Evolutionary conservation across 164 flowering plant species (phyloP).

Genomic region (Taxillus chinensis): DNA sequence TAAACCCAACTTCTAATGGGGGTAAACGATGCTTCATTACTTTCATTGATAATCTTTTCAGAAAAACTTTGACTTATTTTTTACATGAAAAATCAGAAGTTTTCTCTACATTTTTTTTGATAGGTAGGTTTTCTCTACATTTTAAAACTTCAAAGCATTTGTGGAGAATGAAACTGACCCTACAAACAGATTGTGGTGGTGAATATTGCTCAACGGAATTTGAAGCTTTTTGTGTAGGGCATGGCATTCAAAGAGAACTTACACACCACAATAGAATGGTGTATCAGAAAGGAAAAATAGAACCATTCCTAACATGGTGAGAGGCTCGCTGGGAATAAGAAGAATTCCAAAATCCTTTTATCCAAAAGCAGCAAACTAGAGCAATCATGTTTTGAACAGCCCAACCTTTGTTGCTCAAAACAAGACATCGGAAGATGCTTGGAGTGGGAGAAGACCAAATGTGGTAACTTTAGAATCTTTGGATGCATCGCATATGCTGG

Average conservation of each 20-base stretch:
- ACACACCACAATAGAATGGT: conserved; percentile 13
- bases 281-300: conserved; percentile 9
- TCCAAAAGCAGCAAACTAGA: too few species aligned
- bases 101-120: conserved; percentile 7
- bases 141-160: conserved; percentile 5
- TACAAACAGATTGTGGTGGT: conserved; percentile 8
- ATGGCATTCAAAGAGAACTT: conserved; percentile 7
- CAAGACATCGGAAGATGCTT: neutral
- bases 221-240: neutral
- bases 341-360: too few species aligned
- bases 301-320: conserved; percentile 9
- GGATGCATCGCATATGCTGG: conserved; percentile 12
- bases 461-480: conserved; percentile 8
- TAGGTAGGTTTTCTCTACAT: conserved; percentile 7
- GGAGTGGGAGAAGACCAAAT: conserved; percentile 2
- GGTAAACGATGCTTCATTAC: conserved; percentile 9
- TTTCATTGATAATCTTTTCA: conserved; percentile 7
- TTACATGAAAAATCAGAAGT: conserved; percentile 10
- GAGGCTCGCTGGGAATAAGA: neutral
- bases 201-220: conserved; percentile 9
- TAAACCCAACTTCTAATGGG: conserved; percentile 8
- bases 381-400: too few species aligned
- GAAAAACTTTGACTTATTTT: conserved; percentile 5
- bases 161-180: conserved; percentile 6
- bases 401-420: too few species aligned